Base-by-base conservation (phyloP, 495 filamentous ascomycete genomes). In the Penicillium atrosanguineum region DNA sequence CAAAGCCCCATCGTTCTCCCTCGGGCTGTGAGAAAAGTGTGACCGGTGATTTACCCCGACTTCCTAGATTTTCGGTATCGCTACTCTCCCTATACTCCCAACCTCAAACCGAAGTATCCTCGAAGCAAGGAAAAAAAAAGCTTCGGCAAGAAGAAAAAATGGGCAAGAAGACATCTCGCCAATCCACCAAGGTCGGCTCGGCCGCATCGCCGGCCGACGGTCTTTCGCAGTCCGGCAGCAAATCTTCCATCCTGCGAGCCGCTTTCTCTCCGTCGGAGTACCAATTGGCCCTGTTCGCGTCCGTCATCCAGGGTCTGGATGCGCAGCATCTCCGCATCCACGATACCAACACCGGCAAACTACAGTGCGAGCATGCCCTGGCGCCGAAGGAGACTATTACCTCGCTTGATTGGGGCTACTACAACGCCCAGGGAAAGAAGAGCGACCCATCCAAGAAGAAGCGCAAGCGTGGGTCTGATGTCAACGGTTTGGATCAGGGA, bases 341-440 rank as follows among this genome's bases (percentile, higher is more conserved):
- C 65, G 80, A 84, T 57, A 82, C 79, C 16, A 74, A 62, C 48
- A 84, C 81, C 26, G 79, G 78, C 38, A 75, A 76, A 18, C 71
- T 85, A 59, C 78, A 77, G 50, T 83, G 80, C 50, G 82, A 85
- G 65, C 71, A 83, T 69, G 68, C 70, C 4, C 55, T 84, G 50
- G 71, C 68, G 42, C 70, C 78, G 18, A 79, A 79, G 61, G 74
- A 79, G 50, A 67, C 62, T 5, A 65, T 81, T 41, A 83, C 76
- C 26, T 83, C 80, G n/a, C 62, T 85, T 34, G 77, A 82, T 44
- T 85, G 82, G 82, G 80, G 81, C 37, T 79, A 75, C 52, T 75
- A 74, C 45, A 50, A 57, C 47, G 63, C 63, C 34, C 57, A 61
- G 28, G 60, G 67, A 48, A 71, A 69, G 55, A 67, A 66, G 38